Base-by-base conservation (phyloP, 495 filamentous ascomycete genomes). In the Pseudomonodictys pantanalensis region DNA sequence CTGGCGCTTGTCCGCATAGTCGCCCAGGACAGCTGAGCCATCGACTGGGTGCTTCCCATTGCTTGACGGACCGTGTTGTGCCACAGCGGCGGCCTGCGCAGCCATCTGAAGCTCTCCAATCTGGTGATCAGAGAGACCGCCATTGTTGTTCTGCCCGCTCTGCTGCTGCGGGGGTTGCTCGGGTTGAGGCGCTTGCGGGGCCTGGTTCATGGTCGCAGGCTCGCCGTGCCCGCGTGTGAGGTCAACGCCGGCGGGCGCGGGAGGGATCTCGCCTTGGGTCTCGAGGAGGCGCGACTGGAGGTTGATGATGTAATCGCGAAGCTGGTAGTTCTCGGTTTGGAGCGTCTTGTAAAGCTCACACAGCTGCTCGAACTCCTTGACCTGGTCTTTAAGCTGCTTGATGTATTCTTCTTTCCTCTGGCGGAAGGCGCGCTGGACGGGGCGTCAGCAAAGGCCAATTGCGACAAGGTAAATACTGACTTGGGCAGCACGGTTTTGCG, bases 371-470 rank as follows among this genome's bases (percentile, higher is more conserved):
- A 82, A 85, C 18, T 90, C 88, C 60, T 87, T 82, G 41, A 95
- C 89, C 71, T 96, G 88, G 64, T 92, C 88, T 71, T 97, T 93
- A 15, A 98, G 80, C 70, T 92, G 91, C 77, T 96, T 95, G 72
- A 98, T 98, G 71, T 97, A 96, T 29, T 86, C 88, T 75, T 98
- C 93, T 74, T 98, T 98, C 51, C 93, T 88, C 78, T 97, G 92
- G 23, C 93, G 89, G 75, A 98, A 98, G 20, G 93, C 93, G 64
- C 93, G 86, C 93, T 97, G 68, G 61, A 28, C 44, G 46, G 58
- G 57, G 26, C 39, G 38, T 64, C 53, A 68, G 54, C 42, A 17
- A 56, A 48, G 29, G 18, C 20, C 38, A 15, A 41, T 15, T 41
- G 38, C 38, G 38, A 12, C 38, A 18, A 15, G n/a, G n/a, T n/a